These are phyloP conservation scores for Pezicula radicicola DNA, from an alignment of 2,329 filamentous ascomycete genomes.

Conservation along the genomic window DNA sequence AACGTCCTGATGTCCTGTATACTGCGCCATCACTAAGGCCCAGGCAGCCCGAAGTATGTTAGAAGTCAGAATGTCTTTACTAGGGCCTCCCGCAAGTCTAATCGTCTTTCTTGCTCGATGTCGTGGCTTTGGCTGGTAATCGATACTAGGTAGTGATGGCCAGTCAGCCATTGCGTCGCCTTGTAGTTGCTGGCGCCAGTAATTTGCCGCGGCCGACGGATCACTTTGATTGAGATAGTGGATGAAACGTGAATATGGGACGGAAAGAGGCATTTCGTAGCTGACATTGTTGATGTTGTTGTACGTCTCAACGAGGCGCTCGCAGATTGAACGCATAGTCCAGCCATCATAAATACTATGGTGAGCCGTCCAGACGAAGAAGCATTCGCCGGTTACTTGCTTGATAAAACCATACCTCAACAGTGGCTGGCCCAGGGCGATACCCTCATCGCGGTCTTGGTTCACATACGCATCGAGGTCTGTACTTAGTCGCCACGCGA, in stretches of 20 bases:
- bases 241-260: constrained; percentile 33
- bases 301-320: constrained; percentile 6
- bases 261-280: not conserved
- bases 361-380: constrained; percentile 46
- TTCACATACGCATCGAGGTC: constrained; percentile 1
- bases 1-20: constrained; percentile 34
- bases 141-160: constrained; percentile 6
- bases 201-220: constrained; percentile 2
- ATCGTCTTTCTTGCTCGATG: not conserved
- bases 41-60: constrained; percentile 27
- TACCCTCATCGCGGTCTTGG: not conserved
- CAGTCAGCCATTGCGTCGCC: constrained; percentile 2
- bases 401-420: constrained; percentile 4
- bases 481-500: not conserved
- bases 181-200: constrained; percentile 6
- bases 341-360: constrained; percentile 51
- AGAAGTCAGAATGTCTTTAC: constrained; percentile 25
- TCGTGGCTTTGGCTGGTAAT: constrained; percentile 6
- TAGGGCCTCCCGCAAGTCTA: not conserved
- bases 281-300: not conserved
- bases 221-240: constrained; percentile 36
- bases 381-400: constrained; percentile 1
- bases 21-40: constrained; percentile 35
- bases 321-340: constrained; percentile 28
- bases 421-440: constrained; percentile 3